A percentile compares a stretch with the other conserved stretches of the same genome.
Evolutionary conservation across 805 yeast genomes (phyloP).

Genomic region (Candida tibetensis): DNA sequence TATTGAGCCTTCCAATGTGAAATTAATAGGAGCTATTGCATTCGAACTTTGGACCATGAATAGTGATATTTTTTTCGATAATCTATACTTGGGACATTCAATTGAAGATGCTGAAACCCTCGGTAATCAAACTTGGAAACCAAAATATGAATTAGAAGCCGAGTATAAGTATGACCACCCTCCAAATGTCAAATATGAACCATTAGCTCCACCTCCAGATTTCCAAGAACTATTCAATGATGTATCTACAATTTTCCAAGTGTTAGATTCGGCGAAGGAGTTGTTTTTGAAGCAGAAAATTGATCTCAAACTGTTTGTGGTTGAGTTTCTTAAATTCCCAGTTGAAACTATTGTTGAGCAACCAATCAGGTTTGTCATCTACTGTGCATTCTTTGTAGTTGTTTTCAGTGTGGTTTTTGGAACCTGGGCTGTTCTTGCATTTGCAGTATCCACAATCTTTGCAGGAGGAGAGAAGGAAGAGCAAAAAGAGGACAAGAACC

Average conservation of each 20-base stretch:
- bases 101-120: constrained; percentile 78
- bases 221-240: constrained; percentile 33
- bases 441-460: constrained; percentile 10
- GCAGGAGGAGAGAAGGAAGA: neutral
- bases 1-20: constrained; percentile 53
- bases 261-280: constrained; percentile 15
- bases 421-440: constrained; percentile 35
- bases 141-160: constrained; percentile 53
- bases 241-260: constrained; percentile 12
- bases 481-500: too few species aligned
- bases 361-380: constrained; percentile 51
- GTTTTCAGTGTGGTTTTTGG: constrained; percentile 44
- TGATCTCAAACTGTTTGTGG: constrained; percentile 31
- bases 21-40: constrained; percentile 75
- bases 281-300: constrained; percentile 18
- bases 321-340: constrained; percentile 46
- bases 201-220: constrained; percentile 43
- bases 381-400: constrained; percentile 41
- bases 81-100: constrained; percentile 81
- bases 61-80: constrained; percentile 69
- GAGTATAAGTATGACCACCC: constrained; percentile 36
- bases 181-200: constrained; percentile 41
- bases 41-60: constrained; percentile 91
- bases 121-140: constrained; percentile 71
- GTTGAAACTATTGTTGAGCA: constrained; percentile 38